Conservation (phyloP, 2,329 filamentous ascomycete genomes). For the Aspergillus luchuensis region DNA sequence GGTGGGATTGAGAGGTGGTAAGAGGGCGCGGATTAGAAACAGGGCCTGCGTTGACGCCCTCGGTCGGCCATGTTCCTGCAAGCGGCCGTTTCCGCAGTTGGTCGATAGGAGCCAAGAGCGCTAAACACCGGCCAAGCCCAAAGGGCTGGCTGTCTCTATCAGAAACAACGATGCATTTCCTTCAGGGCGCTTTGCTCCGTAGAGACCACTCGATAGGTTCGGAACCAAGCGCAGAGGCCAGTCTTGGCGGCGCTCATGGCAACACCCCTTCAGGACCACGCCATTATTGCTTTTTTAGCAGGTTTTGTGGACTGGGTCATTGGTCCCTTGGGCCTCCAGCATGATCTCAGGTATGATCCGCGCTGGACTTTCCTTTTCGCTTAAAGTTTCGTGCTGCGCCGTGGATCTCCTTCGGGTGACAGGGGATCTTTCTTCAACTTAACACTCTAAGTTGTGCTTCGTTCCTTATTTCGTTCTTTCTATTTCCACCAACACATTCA, state of each 20-base stretch:
- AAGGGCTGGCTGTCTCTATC: slow-evolving; percentile 7
- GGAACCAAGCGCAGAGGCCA: slow-evolving; percentile 9
- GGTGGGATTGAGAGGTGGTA: not conserved
- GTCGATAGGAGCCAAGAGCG: slow-evolving; percentile 5
- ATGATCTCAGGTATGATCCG: slow-evolving; percentile 14
- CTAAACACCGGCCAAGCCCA: slow-evolving; percentile 8
- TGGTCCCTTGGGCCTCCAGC: slow-evolving; percentile 7
- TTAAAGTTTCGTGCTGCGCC: slow-evolving; percentile 18
- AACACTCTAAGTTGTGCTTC: not conserved
- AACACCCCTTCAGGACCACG: slow-evolving; percentile 16
- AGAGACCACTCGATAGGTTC: slow-evolving; percentile 7
- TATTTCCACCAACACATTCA: slow-evolving; percentile 1
- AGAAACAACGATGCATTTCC: slow-evolving; percentile 8
- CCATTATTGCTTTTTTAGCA: slow-evolving; percentile 14
- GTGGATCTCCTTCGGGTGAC: slow-evolving; percentile 15
- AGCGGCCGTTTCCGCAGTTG: slow-evolving; percentile 7
- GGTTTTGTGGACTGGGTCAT: slow-evolving; percentile 5
- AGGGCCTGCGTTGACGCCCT: not conserved
- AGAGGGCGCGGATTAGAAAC: no score
- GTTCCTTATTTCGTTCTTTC: slow-evolving; percentile 12
- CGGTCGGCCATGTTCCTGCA: slow-evolving; percentile 7
- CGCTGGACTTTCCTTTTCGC: slow-evolving; percentile 12
- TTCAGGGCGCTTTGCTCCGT: not conserved
- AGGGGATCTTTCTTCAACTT: slow-evolving; percentile 13
- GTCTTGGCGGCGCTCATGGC: slow-evolving; percentile 18